Base-by-base conservation (phyloP, 768 basidiomycete genomes). In the Psilocybe cubensis region DNA sequence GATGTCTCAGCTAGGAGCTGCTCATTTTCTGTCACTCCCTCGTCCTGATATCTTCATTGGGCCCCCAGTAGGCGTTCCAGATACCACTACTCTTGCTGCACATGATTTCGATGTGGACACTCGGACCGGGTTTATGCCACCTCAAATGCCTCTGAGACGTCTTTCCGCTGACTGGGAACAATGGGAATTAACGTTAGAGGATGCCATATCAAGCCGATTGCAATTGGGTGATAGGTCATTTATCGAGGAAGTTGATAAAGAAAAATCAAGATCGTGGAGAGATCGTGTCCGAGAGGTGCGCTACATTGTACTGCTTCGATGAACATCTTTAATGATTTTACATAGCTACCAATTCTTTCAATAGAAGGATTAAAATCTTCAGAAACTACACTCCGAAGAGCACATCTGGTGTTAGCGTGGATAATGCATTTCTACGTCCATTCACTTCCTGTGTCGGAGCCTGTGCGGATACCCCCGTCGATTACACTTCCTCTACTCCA, bases 41-140 rank as follows among this genome's bases (percentile, higher is more conserved):
- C 64, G 72, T 20, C 72, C 70, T 3, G 69, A 71, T 52, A 53
- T 66, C 40, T 46, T 63, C 27, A 50, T 64, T 25, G 65, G 68
- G 3, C 70, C 68, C 9, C 64, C 68, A 14, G 40, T 56, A 0
- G 70, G 71, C 21, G 61, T 70, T 23, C 60, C 63, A 12, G 72
- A 74, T 62, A 74, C 71, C 38, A 68, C 70, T 24, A 88, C 90
- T 11, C 83, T 91, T 57, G 88, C 90, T 1, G 87, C 89, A 3
- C 89, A 91, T 62, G 91, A 91, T 77, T 97, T 92, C 78, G 93
- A 96, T 68, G 92, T 97, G 63, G 92, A 94, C 66, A 89, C 88
- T 2, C 79, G 88, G n/a, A 92, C 93, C 0, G 95, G 95, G 0
- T 96, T 97, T 68, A 87, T 96, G 84, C 92, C 94, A 0, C 89